phyloP scores from a whole-genome alignment of 805 yeast genomes.

The Wickerhamiella sergipiensis region DNA sequence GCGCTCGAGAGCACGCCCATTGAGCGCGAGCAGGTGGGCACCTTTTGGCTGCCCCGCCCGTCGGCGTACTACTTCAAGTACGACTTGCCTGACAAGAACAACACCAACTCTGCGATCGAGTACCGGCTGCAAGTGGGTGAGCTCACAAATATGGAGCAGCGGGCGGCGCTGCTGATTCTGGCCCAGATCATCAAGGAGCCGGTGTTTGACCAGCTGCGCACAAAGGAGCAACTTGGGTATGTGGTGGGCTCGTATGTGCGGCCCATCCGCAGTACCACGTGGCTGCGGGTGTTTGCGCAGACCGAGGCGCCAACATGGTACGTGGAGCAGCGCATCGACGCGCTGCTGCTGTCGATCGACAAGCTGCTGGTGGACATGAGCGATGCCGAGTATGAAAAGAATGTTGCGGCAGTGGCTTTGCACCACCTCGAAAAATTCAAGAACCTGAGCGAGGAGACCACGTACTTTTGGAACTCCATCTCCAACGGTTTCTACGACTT shows the following conservation, averaged over 20 bases:
- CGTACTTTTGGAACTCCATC: constrained; percentile 51
- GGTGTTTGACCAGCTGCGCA: constrained; percentile 75
- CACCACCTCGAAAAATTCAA: constrained; percentile 59
- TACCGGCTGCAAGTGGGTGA: constrained; percentile 57
- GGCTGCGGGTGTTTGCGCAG: constrained; percentile 70
- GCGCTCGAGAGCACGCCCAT: constrained; percentile 29
- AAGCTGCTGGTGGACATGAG: constrained; percentile 36
- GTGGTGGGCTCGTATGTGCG: constrained; percentile 73
- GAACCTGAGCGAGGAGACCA: constrained; percentile 65
- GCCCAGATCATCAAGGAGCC: constrained; percentile 74
- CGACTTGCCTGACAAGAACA: constrained; percentile 44
- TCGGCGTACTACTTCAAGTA: constrained; percentile 13
- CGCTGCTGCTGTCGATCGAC: constrained; percentile 41
- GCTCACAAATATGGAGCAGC: constrained; percentile 28
- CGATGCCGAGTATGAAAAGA: constrained; percentile 52
- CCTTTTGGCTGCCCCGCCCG: constrained; percentile 24
- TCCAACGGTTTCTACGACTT: constrained; percentile 72
- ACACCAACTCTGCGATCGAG: constrained; percentile 76
- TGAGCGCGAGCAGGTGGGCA: constrained; percentile 31
- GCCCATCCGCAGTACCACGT: constrained; percentile 50
- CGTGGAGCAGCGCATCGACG: constrained; percentile 62
- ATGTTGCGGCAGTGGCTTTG: constrained; percentile 53
- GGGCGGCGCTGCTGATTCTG: constrained; percentile 47
- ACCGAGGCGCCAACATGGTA: constrained; percentile 66
- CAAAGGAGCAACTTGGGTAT: constrained; percentile 90